Base-by-base conservation (phyloP, 2,329 filamentous ascomycete species). In the Anisogramma anomala region DNA sequence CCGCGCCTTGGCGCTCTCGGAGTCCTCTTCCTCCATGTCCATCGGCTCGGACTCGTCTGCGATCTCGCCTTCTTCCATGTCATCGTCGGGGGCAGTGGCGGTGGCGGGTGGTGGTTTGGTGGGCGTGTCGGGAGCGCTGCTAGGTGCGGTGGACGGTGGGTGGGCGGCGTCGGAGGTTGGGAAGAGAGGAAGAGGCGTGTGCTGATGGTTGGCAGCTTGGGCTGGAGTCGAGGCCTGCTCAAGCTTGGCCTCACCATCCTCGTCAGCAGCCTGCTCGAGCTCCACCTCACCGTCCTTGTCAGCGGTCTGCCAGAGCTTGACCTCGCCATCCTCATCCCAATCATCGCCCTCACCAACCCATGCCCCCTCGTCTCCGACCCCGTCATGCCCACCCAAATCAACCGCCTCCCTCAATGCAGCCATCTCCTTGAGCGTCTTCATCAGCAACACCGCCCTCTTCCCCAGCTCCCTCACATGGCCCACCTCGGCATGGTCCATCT, bases 391-490 rank as follows among this genome's bases (percentile, higher is more conserved):
- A n/a, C 55, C 58, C 7, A 63, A 62, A 17, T 58, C 61, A 15
- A 53, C 61, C 25, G 57, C 61, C 17, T 69, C 65, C 36, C 62
- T 56, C 39, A 73, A 48, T 9, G 64, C 63, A 8, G 68, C 67
- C 58, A 72, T 68, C 49, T 77, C 69, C 23, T 65, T 65, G 15
- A 76, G 57, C 36, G 70, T 73, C 10, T 68, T 61, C 50, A 73
- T 68, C 42, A 82, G 58, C 49, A 77, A 56, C 15, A 81, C 76
- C 0, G 86, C 86, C 49, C 79, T 73, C 59, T 86, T 85, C 0
- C 83, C 87, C 25, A 96, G 58, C 43, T 91, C 84, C 37, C 89
- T 71, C 20, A 95, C 66, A 53, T 78, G 76, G 4, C 78, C 80
- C 23, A 94, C 74, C 53, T 91, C 82, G 32, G 77, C 73, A 48